phyloP scores from a whole-genome alignment of 169 alveolate genomes.

The Theileria parva region DNA sequence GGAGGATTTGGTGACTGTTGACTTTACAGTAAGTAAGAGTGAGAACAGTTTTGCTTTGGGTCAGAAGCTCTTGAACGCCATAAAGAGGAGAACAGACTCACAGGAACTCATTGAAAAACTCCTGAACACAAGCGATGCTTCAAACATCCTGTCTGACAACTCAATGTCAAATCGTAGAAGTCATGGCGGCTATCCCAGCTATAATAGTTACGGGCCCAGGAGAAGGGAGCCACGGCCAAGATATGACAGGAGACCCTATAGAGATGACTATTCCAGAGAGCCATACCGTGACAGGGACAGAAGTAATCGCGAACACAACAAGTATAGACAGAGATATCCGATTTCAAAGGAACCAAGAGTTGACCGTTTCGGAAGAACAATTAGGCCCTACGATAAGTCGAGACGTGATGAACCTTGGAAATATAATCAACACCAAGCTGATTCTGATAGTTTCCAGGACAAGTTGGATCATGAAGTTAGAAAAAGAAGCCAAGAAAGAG shows the following conservation, averaged over 20 bases:
- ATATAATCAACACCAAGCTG: neutral
- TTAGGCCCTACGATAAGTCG: slow-evolving; percentile 5
- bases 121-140: slow-evolving; percentile 42
- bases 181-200: neutral
- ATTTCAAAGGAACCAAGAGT: slow-evolving; percentile 7
- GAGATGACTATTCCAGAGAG: neutral
- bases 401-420: slow-evolving; percentile 13
- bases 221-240: neutral
- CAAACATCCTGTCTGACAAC: slow-evolving; percentile 12
- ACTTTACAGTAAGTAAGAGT: neutral
- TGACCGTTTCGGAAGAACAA: slow-evolving; percentile 38
- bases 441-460: neutral
- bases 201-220: neutral
- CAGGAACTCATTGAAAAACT: slow-evolving; percentile 45
- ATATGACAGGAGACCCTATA: slow-evolving; percentile 2
- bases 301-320: neutral
- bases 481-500: neutral
- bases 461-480: neutral
- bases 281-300: neutral
- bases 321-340: neutral
- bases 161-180: too few relatives aligned
- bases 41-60: slow-evolving; percentile 35
- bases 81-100: slow-evolving; percentile 56
- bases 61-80: slow-evolving; percentile 48
- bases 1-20: slow-evolving; percentile 7